Evolutionary conservation across 2,329 filamentous ascomycete species (phyloP).

Genomic region (Apiospora marii): DNA sequence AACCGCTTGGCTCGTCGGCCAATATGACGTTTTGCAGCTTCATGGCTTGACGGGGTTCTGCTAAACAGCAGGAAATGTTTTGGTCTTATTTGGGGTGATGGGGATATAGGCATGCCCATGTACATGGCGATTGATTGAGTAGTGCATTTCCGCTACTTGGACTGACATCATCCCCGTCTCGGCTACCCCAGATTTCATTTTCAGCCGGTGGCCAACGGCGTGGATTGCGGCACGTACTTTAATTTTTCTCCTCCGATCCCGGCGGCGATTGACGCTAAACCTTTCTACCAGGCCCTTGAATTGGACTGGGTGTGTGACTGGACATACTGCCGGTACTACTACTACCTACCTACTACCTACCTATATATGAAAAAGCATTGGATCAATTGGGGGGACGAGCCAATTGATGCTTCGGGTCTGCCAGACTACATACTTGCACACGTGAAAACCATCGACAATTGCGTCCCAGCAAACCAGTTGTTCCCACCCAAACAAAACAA

Average conservation of each 20-base stretch:
- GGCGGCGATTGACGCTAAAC: constrained; percentile 29
- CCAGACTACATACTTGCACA: not conserved
- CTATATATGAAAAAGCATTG: not conserved
- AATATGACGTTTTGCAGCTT: constrained; percentile 33
- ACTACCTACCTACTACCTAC: not conserved
- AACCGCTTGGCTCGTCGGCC: constrained; percentile 24
- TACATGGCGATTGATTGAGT: no score
- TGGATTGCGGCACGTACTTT: constrained; percentile 1
- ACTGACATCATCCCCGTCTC: constrained; percentile 12
- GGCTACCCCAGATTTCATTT: constrained; percentile 6
- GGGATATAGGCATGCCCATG: not conserved
- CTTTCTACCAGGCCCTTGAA: constrained; percentile 5
- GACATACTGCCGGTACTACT: not conserved
- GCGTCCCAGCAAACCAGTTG: not conserved
- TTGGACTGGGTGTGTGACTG: not conserved
- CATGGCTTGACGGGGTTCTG: constrained; percentile 16
- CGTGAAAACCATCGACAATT: not conserved
- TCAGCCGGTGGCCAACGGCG: constrained; percentile 4
- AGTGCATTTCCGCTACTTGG: not conserved
- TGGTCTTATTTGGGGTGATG: not conserved
- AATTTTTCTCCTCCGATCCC: constrained; percentile 39
- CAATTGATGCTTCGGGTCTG: not conserved
- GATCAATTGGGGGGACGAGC: not conserved
- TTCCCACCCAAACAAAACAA: not conserved
- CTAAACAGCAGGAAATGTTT: not conserved